Conservation (phyloP, 2,329 filamentous ascomycete genomes). For the Blastomyces percursus region DNA sequence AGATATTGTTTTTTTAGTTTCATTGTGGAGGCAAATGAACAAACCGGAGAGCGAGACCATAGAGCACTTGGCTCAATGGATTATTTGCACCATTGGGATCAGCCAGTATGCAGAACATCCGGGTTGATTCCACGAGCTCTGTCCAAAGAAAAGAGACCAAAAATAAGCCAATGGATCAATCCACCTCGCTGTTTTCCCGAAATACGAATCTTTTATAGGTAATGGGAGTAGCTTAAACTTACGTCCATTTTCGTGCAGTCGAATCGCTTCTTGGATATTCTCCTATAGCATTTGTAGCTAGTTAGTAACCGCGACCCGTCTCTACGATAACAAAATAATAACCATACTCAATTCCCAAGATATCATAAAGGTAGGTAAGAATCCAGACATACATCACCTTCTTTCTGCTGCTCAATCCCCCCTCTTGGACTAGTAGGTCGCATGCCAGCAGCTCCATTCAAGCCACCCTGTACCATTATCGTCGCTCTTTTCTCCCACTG, state of each 20-base stretch:
- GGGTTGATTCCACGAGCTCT: conserved; percentile 68
- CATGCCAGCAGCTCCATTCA: conserved; percentile 25
- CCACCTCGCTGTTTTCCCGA: not conserved
- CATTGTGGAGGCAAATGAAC: conserved; percentile 22
- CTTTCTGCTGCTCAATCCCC: conserved; percentile 21
- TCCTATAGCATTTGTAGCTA: conserved; percentile 17
- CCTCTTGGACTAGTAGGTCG: conserved; percentile 16
- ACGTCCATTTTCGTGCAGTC: conserved; percentile 72
- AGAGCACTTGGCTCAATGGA: conserved; percentile 87
- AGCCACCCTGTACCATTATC: conserved; percentile 58
- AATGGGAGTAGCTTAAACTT: conserved; percentile 12
- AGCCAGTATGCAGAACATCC: conserved; percentile 72
- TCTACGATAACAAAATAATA: not conserved
- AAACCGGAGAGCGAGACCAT: conserved; percentile 78
- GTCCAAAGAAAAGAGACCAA: conserved; percentile 6
- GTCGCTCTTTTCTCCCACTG: conserved; percentile 92
- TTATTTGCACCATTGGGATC: conserved; percentile 79
- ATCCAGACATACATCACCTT: conserved; percentile 25
- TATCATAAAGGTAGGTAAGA: not conserved
- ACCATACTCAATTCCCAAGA: not conserved
- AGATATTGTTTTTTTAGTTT: conserved; percentile 7
- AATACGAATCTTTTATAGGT: not conserved
- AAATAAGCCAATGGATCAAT: conserved; percentile 7
- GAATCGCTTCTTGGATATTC: conserved; percentile 91
- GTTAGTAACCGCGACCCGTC: not conserved